These are phyloP conservation scores for Lipomyces japonicus DNA, from an alignment of 805 yeast species.

Conservation along the genomic window DNA sequence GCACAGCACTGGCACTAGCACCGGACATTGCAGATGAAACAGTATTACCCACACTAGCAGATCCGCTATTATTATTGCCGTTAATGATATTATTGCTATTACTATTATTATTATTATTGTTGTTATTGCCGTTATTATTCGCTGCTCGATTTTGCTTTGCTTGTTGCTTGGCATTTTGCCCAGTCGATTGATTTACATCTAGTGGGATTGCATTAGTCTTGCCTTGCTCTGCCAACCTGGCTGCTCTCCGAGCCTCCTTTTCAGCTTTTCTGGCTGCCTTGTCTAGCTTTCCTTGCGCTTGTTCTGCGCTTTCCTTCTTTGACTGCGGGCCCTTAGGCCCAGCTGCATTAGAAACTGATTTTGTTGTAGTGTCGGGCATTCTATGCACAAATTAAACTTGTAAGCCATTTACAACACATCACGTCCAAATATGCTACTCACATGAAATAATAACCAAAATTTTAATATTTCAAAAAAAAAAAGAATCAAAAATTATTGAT, in stretches of 20 bases:
- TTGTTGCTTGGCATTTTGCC: constrained; percentile 5
- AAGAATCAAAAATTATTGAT: too few relatives aligned
- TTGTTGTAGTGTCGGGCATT: constrained; percentile 15
- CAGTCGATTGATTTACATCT: background rate
- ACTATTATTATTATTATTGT: constrained; percentile 44
- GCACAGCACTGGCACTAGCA: constrained; percentile 12
- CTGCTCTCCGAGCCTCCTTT: constrained; percentile 90
- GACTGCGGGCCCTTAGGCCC: constrained; percentile 12
- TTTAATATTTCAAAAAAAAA: too few relatives aligned
- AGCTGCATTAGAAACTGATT: background rate
- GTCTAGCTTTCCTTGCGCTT: constrained; percentile 33
- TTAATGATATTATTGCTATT: constrained; percentile 43
- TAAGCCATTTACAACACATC: too few relatives aligned
- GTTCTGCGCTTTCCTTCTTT: background rate
- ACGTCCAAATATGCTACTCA: too few relatives aligned
- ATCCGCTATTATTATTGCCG: constrained; percentile 46
- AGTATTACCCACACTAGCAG: background rate
- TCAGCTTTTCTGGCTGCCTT: constrained; percentile 85
- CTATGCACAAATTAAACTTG: background rate
- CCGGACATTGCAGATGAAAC: constrained; percentile 12
- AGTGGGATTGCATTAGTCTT: constrained; percentile 11
- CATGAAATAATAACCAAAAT: too few relatives aligned
- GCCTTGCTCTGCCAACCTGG: constrained; percentile 55
- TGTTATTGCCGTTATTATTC: constrained; percentile 30
- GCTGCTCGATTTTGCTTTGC: constrained; percentile 11